Conservation (phyloP, 2,329 filamentous ascomycete species). For the Exophiala sp. region DNA sequence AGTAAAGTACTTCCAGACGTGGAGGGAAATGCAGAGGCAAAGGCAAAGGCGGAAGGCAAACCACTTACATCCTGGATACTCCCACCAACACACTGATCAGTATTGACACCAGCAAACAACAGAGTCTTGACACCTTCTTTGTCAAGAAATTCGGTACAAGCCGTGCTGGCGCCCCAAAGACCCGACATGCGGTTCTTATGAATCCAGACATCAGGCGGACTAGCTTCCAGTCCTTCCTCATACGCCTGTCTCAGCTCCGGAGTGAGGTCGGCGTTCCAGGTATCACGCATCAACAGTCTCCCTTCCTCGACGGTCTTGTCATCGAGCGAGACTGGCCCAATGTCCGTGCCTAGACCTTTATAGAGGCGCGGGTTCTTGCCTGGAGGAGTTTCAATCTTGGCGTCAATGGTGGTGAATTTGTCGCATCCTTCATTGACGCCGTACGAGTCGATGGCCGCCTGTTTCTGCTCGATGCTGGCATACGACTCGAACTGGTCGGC, state of each 20-base stretch:
- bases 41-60: too few relatives aligned
- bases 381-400: slow-evolving; percentile 6
- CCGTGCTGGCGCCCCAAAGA: slow-evolving; percentile 46
- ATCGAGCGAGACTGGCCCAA: slow-evolving; percentile 38
- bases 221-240: slow-evolving; percentile 28
- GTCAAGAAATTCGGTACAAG: slow-evolving; percentile 41
- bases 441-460: slow-evolving; percentile 28
- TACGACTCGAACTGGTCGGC: slow-evolving; percentile 21
- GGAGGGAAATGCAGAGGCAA: too few relatives aligned
- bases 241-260: slow-evolving; percentile 41
- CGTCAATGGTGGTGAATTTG: slow-evolving; percentile 18
- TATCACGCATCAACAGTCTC: slow-evolving; percentile 46
- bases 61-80: slow-evolving; percentile 45
- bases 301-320: slow-evolving; percentile 28
- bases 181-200: slow-evolving; percentile 56
- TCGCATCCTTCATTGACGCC: slow-evolving; percentile 27
- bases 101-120: slow-evolving; percentile 56
- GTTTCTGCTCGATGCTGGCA: slow-evolving; percentile 10
- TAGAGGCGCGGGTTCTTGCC: slow-evolving; percentile 30
- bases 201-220: slow-evolving; percentile 45
- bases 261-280: slow-evolving; percentile 53
- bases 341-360: slow-evolving; percentile 44
- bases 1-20: too few relatives aligned
- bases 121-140: slow-evolving; percentile 43
- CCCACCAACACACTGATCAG: slow-evolving; percentile 50